phyloP scores from a whole-genome alignment of 768 basidiomycete species.

The Tylopilus subfusipes region DNA sequence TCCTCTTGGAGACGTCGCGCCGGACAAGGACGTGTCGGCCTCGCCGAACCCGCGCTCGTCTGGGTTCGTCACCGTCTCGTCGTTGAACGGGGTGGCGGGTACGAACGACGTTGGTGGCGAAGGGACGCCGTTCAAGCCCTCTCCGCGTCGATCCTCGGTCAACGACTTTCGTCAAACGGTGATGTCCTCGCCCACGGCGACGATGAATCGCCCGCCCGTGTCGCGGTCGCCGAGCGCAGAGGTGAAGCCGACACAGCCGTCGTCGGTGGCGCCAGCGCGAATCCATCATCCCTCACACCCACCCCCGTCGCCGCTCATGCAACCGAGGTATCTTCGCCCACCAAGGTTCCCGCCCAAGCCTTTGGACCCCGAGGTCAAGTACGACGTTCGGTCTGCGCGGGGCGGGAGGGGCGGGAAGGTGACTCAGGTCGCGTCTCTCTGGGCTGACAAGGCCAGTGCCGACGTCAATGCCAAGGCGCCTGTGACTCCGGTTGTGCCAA shows the following conservation, averaged over 20 bases:
- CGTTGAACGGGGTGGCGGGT: constrained; percentile 36
- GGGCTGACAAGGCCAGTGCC: constrained; percentile 51
- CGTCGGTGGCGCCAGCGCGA: not conserved
- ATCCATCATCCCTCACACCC: not conserved
- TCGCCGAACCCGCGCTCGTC: constrained; percentile 72
- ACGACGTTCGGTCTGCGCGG: constrained; percentile 72
- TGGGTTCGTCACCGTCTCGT: constrained; percentile 67
- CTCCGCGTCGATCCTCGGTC: constrained; percentile 19
- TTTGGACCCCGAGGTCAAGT: constrained; percentile 54
- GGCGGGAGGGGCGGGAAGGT: constrained; percentile 77
- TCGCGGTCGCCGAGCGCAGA: constrained; percentile 16
- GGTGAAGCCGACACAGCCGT: constrained; percentile 4
- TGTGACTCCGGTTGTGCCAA: not conserved
- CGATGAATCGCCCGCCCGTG: not conserved
- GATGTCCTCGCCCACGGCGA: not conserved
- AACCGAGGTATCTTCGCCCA: constrained; percentile 12
- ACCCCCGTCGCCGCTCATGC: not conserved
- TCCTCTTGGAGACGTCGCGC: constrained; percentile 3
- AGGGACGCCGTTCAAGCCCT: constrained; percentile 9
- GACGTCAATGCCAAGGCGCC: not conserved
- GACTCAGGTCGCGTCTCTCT: constrained; percentile 67
- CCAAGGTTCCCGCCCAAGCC: constrained; percentile 34
- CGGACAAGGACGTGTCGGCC: constrained; percentile 28
- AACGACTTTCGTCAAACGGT: constrained; percentile 17
- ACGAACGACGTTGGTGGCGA: constrained; percentile 2